Evolutionary conservation across 1,284 basidiomycete species (phyloP).

Genomic region (Apiotrichum domesticum): DNA sequence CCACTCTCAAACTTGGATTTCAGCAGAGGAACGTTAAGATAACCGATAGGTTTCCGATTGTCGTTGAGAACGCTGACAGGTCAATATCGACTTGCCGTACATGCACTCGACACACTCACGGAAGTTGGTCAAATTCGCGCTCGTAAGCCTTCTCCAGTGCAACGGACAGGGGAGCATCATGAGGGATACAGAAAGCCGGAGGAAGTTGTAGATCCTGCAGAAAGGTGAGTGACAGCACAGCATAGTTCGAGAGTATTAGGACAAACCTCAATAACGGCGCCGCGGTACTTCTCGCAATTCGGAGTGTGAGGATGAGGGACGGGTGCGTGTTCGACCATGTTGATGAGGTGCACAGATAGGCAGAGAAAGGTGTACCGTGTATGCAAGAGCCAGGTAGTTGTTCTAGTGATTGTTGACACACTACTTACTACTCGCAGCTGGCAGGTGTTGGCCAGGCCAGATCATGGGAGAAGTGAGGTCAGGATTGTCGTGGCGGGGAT

Average conservation of each 20-base stretch:
- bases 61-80: conserved; percentile 62
- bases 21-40: conserved; percentile 66
- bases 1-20: conserved; percentile 72
- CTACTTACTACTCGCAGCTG: too few species aligned
- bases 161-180: conserved; percentile 60
- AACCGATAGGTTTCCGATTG: conserved; percentile 68
- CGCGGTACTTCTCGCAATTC: conserved; percentile 58
- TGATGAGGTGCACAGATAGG: too few species aligned
- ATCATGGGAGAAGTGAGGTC: too few species aligned
- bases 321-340: too few species aligned
- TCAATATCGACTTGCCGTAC: not conserved
- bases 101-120: conserved; percentile 52
- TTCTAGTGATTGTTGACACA: too few species aligned
- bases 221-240: not conserved
- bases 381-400: too few species aligned
- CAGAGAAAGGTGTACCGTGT: too few species aligned
- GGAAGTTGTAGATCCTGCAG: conserved; percentile 76
- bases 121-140: conserved; percentile 82
- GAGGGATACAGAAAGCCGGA: conserved; percentile 76
- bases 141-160: conserved; percentile 82
- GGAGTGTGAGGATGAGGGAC: too few species aligned
- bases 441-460: too few species aligned
- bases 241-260: not conserved
- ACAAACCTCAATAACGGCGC: conserved; percentile 61
- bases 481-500: too few species aligned